Evolutionary conservation across 371 early-diverging fungal genomes (phyloP).

Genomic region (Syncephalastrum monosporum): DNA sequence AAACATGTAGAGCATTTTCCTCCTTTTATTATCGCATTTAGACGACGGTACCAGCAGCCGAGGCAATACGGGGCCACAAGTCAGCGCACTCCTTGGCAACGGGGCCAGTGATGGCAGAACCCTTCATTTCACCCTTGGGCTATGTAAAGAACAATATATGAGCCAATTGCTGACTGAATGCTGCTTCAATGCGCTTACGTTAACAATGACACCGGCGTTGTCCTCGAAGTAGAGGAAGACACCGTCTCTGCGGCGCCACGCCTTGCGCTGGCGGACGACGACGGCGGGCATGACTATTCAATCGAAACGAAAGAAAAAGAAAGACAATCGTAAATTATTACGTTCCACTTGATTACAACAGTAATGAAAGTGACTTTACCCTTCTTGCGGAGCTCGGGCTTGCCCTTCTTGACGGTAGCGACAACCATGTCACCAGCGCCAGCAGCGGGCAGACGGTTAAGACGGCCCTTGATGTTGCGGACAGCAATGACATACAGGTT

Average conservation of each 20-base stretch:
- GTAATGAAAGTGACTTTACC: constrained; percentile 41
- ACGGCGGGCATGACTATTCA: constrained; percentile 94
- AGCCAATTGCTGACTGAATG: background rate
- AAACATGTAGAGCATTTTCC: background rate
- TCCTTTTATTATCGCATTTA: constrained; percentile 23
- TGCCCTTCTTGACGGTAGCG: constrained; percentile 99
- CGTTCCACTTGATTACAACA: background rate
- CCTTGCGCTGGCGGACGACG: constrained; percentile 98
- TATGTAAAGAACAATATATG: constrained; percentile 40
- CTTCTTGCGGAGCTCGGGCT: constrained; percentile 99
- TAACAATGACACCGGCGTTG: constrained; percentile 50
- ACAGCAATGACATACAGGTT: constrained; percentile 99
- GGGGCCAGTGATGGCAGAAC: constrained; percentile 99
- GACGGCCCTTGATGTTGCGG: constrained; percentile 94
- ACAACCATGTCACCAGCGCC: constrained; percentile 99
- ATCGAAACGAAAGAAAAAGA: background rate
- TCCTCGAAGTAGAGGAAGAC: constrained; percentile 96
- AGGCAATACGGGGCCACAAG: constrained; percentile 99
- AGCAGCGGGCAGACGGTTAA: constrained; percentile 99
- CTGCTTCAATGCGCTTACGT: constrained; percentile 19
- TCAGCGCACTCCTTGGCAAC: constrained; percentile 99
- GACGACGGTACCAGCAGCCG: constrained; percentile 91
- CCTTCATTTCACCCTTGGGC: constrained; percentile 99
- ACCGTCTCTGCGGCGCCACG: constrained; percentile 98
- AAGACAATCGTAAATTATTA: constrained; percentile 1